These are phyloP conservation scores for Hypoxylon sp. DNA, from an alignment of 2,329 filamentous ascomycete species.

Conservation along the genomic window DNA sequence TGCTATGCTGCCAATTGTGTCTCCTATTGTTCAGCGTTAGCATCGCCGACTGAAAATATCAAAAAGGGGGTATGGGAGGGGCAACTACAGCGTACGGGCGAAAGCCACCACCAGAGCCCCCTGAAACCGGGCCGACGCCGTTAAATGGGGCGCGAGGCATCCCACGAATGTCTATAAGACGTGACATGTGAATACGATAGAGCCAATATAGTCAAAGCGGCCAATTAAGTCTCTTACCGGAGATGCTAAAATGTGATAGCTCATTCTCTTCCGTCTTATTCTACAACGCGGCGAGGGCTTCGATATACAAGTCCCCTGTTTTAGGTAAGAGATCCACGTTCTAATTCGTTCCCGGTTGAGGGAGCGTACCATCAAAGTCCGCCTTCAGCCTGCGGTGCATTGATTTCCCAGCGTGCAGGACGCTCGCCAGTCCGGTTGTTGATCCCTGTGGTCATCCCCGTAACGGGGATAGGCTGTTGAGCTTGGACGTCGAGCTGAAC, in stretches of 20 bases:
- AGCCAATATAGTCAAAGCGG: neutral
- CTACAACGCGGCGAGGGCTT: constrained; percentile 62
- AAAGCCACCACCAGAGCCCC: constrained; percentile 46
- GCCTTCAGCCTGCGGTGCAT: constrained; percentile 57
- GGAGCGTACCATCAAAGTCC: constrained; percentile 49
- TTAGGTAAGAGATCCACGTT: neutral
- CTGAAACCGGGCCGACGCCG: constrained; percentile 56
- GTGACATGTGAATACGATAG: constrained; percentile 11
- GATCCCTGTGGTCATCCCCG: constrained; percentile 50
- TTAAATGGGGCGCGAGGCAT: constrained; percentile 61
- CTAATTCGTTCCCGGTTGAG: neutral
- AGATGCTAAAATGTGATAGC: constrained; percentile 66
- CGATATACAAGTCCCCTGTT: constrained; percentile 66
- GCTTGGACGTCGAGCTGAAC: constrained; percentile 21
- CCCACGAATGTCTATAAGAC: constrained; percentile 50
- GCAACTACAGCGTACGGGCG: constrained; percentile 59
- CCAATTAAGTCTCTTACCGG: constrained; percentile 56
- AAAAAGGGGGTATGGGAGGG: constrained; percentile 31
- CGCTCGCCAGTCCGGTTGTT: constrained; percentile 56
- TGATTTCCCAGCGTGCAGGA: constrained; percentile 65
- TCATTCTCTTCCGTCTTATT: constrained; percentile 59
- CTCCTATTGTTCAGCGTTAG: constrained; percentile 55
- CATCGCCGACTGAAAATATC: neutral
- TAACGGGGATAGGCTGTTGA: constrained; percentile 42
- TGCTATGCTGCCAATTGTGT: constrained; percentile 70